Base-by-base conservation (phyloP, 495 filamentous ascomycete species). In the Daldinia loculata region DNA sequence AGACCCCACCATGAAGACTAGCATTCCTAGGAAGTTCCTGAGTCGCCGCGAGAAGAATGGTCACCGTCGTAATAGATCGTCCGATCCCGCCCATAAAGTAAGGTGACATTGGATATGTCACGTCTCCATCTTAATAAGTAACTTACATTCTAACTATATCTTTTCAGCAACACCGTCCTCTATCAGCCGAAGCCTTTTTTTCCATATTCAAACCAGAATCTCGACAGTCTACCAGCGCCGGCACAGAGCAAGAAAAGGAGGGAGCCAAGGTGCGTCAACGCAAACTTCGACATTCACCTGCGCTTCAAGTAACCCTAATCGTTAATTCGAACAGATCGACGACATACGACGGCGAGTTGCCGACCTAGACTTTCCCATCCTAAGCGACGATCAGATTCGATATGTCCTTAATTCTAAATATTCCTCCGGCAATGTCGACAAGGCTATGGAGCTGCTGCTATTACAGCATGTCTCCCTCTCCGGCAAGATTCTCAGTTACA, bases 401-500 rank as follows among this genome's bases (percentile, higher is more conserved):
- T 91, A 93, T 81, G 90, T 91, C 4, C 83, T 98, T 17, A 81
- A 83, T 39, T 85, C 86, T 4, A 83, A 84, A 56, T 88, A 89
- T 76, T 85, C 90, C 19, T 82, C 86, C 22, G 91, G 91, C 4
- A 88, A 97, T 78, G 76, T 84, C 32, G 90, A 94, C 55, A 90
- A 89, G 70, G 91, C 94, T 2, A 85, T 92, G 66, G 88, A 93
- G 66, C 76, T 98, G 56, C 81, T 99, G 34, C 71, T 90, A 26
- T 77, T 97, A 24, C 84, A 94, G 36, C 88, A 94, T 70, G 89
- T 92, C 69, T 91, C 94, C 0, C 89, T 93, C 39, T 89, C 93
- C 26, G 95, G 95, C 1, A 88, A 93, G 38, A 88, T 99, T 69
- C 83, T 87, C 65, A 87, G 85, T 6, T 94, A 93, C 76, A 85